Base-by-base conservation (phyloP, 2,329 filamentous ascomycete species). In the Penicillium brasilianum region DNA sequence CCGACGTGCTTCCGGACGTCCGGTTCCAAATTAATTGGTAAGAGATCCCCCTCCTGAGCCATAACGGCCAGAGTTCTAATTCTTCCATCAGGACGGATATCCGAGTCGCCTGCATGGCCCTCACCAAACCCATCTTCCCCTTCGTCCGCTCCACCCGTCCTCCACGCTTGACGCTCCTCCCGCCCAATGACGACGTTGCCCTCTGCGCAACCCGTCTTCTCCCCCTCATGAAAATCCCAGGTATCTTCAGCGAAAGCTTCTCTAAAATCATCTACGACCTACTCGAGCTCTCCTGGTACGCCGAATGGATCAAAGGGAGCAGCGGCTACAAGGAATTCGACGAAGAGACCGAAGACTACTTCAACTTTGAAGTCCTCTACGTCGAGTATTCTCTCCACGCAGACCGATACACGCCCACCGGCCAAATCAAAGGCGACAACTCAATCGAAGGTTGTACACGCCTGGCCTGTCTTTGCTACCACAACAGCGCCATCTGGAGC, bases 11-110 rank as follows among this genome's bases (percentile, higher is more conserved):
- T n/a, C 66, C 70, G 10, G 71, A 77, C 52, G 66, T 78, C 37
- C 76, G 76, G 50, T 76, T 74, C 60, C 76, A 78, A 46, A 76
- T 78, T 25, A 75, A 76, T 69, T 78, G 76, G 76, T 78, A 32
- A 51, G 72, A 66, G 25, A 11, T 20, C 13, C n/a, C 11, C 6
- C 22, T 34, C 25, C 5, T 6, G 20, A 8, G 11, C 2, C 2
- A 14, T 43, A 5, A n/a, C n/a, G 6, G 6, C 2, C 36, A 30
- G 34, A 30, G 13, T 49, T 30, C 46, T 62, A 58, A 65, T 59
- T 59, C 9, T 54, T 44, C 16, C 7, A 10, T n/a, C 28, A 78
- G 76, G 76, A 78, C 75, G 34, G 76, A 78, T 60, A 76, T 78
- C 34, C 75, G 76, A 50, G 74, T 77, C 20, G 75, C 76, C 54